Conservation (phyloP, 495 filamentous ascomycete species). For the Aspergillus ellipticus region DNA sequence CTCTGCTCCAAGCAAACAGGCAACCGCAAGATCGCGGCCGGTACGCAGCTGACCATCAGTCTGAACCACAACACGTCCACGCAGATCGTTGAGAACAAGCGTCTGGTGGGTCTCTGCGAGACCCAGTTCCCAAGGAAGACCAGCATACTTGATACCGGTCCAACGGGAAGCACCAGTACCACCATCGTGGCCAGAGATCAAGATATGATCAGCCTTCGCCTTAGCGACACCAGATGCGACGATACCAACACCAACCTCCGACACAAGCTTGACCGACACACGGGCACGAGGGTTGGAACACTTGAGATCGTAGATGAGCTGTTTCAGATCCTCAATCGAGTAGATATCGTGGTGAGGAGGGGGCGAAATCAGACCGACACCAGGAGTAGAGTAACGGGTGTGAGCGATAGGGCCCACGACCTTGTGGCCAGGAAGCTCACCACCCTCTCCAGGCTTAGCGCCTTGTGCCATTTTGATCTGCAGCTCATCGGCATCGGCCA, state of each 20-base stretch:
- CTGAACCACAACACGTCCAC: conserved; percentile 95
- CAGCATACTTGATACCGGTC: conserved; percentile 99
- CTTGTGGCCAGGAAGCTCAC: conserved; percentile 97
- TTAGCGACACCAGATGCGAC: conserved; percentile 98
- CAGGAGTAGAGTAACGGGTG: conserved; percentile 97
- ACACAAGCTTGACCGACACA: conserved; percentile 98
- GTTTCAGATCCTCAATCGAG: conserved; percentile 98
- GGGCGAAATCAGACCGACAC: conserved; percentile 97
- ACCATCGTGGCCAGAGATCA: conserved; percentile 98
- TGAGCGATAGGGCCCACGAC: conserved; percentile 94
- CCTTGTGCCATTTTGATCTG: conserved; percentile 99
- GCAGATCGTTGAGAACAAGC: conserved; percentile 94
- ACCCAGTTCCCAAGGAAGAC: conserved; percentile 96
- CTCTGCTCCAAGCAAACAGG: conserved; percentile 93
- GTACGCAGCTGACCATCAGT: conserved; percentile 96
- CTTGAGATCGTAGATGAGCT: conserved; percentile 98
- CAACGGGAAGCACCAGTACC: conserved; percentile 97
- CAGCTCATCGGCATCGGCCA: conserved; percentile 97
- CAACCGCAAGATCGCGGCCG: conserved; percentile 92
- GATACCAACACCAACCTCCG: conserved; percentile 96
- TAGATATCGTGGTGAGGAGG: conserved; percentile 99
- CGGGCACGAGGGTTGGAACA: conserved; percentile 93
- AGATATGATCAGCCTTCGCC: conserved; percentile 95
- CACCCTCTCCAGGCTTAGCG: conserved; percentile 97
- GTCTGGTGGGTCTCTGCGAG: conserved; percentile 98